A percentile compares a stretch with the other conserved stretches of the same genome.
Evolutionary conservation across 2,329 filamentous ascomycete genomes (phyloP).

Genomic region (Stachybotrys chartarum): DNA sequence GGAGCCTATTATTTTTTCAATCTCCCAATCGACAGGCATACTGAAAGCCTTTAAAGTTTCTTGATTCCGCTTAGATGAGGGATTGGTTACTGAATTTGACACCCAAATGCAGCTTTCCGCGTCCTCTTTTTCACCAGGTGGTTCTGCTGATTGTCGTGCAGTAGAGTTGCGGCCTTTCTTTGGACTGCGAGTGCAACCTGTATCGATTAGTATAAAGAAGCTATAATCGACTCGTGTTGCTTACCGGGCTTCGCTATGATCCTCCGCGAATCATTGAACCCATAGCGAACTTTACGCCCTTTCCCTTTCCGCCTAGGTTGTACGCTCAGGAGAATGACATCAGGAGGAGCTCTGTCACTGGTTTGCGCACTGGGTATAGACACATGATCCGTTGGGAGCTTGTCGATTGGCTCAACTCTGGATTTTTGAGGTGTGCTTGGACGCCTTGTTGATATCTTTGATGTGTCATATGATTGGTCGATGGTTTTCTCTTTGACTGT

Average conservation of each 20-base stretch:
- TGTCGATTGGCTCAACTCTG: too few relatives aligned
- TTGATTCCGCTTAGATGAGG: not conserved
- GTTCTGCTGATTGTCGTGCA: too few relatives aligned
- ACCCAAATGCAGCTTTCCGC: not conserved
- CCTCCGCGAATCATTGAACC: too few relatives aligned
- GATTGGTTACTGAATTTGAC: not conserved
- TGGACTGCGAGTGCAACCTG: not conserved
- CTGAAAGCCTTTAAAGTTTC: not conserved
- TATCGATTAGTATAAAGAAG: not conserved
- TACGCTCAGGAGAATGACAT: too few relatives aligned
- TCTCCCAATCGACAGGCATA: not conserved
- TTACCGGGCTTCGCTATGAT: too few relatives aligned
- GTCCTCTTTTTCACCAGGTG: not conserved
- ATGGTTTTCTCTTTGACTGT: not conserved
- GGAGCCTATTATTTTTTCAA: not conserved
- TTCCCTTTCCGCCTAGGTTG: too few relatives aligned
- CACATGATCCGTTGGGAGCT: too few relatives aligned
- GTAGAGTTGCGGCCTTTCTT: not conserved
- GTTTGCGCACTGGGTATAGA: not conserved
- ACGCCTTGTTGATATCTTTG: not conserved
- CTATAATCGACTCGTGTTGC: not conserved
- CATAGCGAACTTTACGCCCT: too few relatives aligned
- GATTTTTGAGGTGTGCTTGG: not conserved
- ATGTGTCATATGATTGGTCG: not conserved
- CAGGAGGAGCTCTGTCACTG: not conserved